Evolutionary conservation across 2,329 filamentous ascomycete species (phyloP).

Genomic region (Fusarium sp.): DNA sequence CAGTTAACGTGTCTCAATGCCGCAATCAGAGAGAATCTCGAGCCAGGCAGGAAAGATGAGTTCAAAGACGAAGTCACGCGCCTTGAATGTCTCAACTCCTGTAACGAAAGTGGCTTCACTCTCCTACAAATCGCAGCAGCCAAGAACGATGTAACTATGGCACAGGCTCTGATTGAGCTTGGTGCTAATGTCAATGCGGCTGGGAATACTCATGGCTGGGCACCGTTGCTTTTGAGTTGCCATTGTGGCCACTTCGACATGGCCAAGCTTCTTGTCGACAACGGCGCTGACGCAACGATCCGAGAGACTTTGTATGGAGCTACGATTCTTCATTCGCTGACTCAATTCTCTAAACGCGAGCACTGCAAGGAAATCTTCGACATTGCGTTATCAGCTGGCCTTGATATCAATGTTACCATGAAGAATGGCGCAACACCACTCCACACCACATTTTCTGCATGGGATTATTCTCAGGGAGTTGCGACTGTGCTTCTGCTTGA

Average conservation of each 20-base stretch:
- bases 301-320: neutral
- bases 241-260: neutral
- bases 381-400: neutral
- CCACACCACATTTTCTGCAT: neutral
- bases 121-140: neutral
- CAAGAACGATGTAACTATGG: neutral
- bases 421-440: neutral
- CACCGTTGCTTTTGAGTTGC: neutral
- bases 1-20: neutral
- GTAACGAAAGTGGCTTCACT: neutral
- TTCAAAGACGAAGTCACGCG: neutral
- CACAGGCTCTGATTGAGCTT: neutral
- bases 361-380: neutral
- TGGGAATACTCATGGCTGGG: neutral
- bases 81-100: neutral
- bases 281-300: neutral
- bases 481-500: neutral
- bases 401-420: neutral
- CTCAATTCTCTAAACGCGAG: neutral
- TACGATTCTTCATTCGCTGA: neutral
- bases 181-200: neutral
- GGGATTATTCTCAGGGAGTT: neutral
- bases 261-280: neutral
- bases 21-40: rapidly evolving
- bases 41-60: rapidly evolving